Evolutionary conservation across 495 filamentous ascomycete species (phyloP).

Genomic region (Aspergillus affinis): DNA sequence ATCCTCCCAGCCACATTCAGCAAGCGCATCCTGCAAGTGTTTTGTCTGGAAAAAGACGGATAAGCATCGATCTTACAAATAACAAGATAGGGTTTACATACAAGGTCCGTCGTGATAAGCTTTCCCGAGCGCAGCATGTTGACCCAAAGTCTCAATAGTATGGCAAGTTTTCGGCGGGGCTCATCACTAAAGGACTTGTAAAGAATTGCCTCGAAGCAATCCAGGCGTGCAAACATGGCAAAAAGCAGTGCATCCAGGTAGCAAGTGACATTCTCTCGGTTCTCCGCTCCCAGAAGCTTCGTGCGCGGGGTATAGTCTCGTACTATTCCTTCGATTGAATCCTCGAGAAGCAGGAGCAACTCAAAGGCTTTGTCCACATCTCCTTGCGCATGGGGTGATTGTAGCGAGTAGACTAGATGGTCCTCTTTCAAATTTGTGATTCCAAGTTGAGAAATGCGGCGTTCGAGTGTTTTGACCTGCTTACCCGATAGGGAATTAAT

Average conservation of each 20-base stretch:
- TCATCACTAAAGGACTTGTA: conserved; percentile 66
- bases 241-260: conserved; percentile 92
- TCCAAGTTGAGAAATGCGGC: conserved; percentile 32
- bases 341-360: conserved; percentile 70
- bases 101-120: conserved; percentile 82
- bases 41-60: conserved; percentile 59
- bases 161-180: conserved; percentile 67
- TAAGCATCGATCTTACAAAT: conserved; percentile 21
- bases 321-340: conserved; percentile 79
- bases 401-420: conserved; percentile 71
- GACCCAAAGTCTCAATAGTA: conserved; percentile 82
- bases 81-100: conserved; percentile 38
- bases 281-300: conserved; percentile 81
- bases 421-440: conserved; percentile 36
- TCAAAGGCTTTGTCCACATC: conserved; percentile 74
- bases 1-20: conserved; percentile 90
- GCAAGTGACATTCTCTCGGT: conserved; percentile 82
- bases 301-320: conserved; percentile 65
- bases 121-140: conserved; percentile 84
- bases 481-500: conserved; percentile 2
- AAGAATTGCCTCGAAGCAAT: conserved; percentile 88
- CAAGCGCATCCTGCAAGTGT: conserved; percentile 76
- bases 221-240: conserved; percentile 90
- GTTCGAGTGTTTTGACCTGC: conserved; percentile 39
- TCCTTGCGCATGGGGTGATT: conserved; percentile 60